Evolutionary conservation across 345 rosid species (phyloP).

Genomic region (Linum trigynum): DNA sequence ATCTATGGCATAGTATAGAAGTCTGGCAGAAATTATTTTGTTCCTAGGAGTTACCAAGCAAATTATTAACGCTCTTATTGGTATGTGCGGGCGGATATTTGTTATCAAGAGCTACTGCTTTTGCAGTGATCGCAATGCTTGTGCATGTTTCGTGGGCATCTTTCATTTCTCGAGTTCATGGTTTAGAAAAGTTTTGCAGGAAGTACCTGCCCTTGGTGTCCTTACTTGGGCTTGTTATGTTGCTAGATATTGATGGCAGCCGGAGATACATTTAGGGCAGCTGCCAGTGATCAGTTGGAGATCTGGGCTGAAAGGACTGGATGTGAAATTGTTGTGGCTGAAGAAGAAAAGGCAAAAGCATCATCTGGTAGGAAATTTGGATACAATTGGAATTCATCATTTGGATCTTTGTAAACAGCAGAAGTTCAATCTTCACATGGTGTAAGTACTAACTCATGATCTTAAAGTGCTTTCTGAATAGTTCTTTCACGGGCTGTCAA

Average conservation of each 20-base stretch:
- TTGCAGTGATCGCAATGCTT: background rate
- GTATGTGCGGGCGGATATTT: background rate
- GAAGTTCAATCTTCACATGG: constrained; percentile 6
- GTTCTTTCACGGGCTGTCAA: constrained; percentile 93
- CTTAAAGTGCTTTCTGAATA: constrained; percentile 51
- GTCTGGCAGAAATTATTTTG: too few species aligned
- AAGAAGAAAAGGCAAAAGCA: constrained; percentile 69
- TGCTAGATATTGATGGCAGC: constrained; percentile 86
- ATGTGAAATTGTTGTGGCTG: constrained; percentile 80
- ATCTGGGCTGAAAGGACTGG: constrained; percentile 95
- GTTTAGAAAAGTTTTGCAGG: background rate
- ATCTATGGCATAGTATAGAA: too few species aligned
- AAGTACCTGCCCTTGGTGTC: background rate
- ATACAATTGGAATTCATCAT: constrained; percentile 1
- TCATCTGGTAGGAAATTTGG: constrained; percentile 52
- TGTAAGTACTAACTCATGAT: constrained; percentile 25
- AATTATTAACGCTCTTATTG: background rate
- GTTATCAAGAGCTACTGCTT: background rate
- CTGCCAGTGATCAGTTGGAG: constrained; percentile 92
- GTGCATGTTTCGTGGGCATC: background rate
- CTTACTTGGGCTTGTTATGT: constrained; percentile 26
- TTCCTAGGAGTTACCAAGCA: background rate
- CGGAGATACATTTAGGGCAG: constrained; percentile 98
- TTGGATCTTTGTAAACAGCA: background rate
- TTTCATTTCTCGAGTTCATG: background rate